Percentiles rank a stretch among this genome's conserved stretches.
phyloP scores from a whole-genome alignment of 1,284 basidiomycete genomes.

The Melampsora occidentalis region DNA sequence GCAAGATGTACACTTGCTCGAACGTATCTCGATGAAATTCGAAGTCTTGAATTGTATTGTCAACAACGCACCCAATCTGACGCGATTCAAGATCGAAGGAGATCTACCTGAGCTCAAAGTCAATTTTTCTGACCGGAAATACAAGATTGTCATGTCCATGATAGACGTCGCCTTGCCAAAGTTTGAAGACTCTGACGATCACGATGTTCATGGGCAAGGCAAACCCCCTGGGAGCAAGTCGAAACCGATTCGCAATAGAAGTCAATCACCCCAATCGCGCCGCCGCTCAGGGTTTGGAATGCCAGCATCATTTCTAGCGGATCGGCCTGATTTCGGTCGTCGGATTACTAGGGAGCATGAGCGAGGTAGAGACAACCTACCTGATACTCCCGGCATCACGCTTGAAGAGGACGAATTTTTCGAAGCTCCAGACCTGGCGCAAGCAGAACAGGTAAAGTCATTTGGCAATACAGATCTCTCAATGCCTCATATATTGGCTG shows the following conservation, averaged over 20 bases:
- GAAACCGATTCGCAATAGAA: conserved; percentile 21
- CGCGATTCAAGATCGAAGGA: conserved; percentile 88
- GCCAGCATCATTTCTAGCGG: conserved; percentile 34
- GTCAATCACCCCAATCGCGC: conserved; percentile 33
- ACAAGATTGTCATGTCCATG: conserved; percentile 88
- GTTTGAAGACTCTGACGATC: conserved; percentile 62
- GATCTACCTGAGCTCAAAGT: conserved; percentile 82
- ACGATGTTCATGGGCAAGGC: conserved; percentile 9
- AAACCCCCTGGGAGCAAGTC: conserved; percentile 16
- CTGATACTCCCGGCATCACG: conserved; percentile 22
- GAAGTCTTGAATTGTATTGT: conserved; percentile 92
- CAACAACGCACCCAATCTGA: conserved; percentile 75
- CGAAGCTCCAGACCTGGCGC: conserved; percentile 67
- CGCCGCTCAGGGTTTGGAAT: conserved; percentile 33
- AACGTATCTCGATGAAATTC: conserved; percentile 87
- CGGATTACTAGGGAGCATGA: conserved; percentile 46
- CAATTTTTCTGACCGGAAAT: conserved; percentile 94
- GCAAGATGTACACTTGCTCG: conserved; percentile 75
- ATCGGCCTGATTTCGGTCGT: conserved; percentile 33
- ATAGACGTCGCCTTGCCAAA: conserved; percentile 87
- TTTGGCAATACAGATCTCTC: background rate
- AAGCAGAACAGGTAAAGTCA: conserved; percentile 59
- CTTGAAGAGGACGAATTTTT: conserved; percentile 66
- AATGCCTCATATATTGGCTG: background rate
- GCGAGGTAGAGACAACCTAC: conserved; percentile 40